These are phyloP conservation scores for Diaporthe velutina DNA, from an alignment of 2,329 filamentous ascomycete genomes.

Conservation along the genomic window DNA sequence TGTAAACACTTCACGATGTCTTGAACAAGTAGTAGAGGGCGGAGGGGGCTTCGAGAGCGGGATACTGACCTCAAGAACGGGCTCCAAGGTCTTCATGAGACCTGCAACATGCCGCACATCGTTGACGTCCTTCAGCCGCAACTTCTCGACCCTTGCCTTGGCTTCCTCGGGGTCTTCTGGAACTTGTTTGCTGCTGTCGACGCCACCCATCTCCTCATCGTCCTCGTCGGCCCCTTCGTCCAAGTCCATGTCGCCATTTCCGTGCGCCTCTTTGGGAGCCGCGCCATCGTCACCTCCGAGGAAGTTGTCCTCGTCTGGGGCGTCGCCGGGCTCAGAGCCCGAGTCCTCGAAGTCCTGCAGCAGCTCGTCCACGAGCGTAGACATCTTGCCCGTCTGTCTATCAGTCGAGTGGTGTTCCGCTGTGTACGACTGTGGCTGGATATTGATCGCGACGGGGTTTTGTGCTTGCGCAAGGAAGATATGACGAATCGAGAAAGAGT, in stretches of 20 bases:
- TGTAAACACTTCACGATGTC: conserved; percentile 71
- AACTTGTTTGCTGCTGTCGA: conserved; percentile 61
- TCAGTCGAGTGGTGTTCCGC: neutral
- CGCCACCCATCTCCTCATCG: conserved; percentile 65
- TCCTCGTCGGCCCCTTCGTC: conserved; percentile 74
- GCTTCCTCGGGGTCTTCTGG: conserved; percentile 76
- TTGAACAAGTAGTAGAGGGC: conserved; percentile 43
- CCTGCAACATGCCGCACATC: conserved; percentile 85
- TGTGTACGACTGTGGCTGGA: neutral
- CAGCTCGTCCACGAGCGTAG: conserved; percentile 91
- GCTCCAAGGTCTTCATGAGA: conserved; percentile 85
- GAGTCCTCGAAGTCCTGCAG: conserved; percentile 92
- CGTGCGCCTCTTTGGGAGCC: conserved; percentile 51
- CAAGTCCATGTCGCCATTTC: conserved; percentile 65
- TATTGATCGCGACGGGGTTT: neutral
- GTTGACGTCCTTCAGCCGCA: conserved; percentile 79
- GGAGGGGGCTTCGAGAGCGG: conserved; percentile 25
- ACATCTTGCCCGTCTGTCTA: conserved; percentile 68
- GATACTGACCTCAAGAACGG: conserved; percentile 82
- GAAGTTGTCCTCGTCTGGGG: conserved; percentile 63
- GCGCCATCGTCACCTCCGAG: conserved; percentile 59
- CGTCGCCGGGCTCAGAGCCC: conserved; percentile 79
- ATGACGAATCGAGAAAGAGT: neutral
- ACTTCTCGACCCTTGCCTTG: conserved; percentile 85
- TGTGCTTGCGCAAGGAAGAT: neutral